Evolutionary conservation across 129 eudicot genomes (phyloP).

Genomic region (Arctium minus): DNA sequence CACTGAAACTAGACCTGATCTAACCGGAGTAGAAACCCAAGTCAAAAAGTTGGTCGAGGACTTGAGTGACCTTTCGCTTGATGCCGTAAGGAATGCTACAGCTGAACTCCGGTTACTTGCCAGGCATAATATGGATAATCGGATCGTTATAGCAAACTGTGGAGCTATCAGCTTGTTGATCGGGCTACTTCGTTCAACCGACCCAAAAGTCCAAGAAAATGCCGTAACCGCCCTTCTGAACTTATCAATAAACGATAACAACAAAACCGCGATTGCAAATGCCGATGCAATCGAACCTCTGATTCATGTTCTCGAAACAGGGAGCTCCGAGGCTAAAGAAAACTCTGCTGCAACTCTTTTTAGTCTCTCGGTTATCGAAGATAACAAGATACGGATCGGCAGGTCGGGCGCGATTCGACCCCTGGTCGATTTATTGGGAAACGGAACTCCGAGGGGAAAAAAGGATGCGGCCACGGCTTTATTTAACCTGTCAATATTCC

Average conservation of each 20-base stretch:
- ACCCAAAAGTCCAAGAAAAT: conserved; percentile 62
- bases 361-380: conserved; percentile 78
- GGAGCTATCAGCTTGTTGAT: conserved; percentile 68
- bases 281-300: conserved; percentile 82
- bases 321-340: conserved; percentile 83
- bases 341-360: conserved; percentile 94
- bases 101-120: conserved; percentile 71
- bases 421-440: conserved; percentile 75
- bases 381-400: conserved; percentile 75
- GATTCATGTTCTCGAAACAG: conserved; percentile 77
- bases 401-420: conserved; percentile 82
- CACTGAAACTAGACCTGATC: conserved; percentile 54
- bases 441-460: conserved; percentile 84
- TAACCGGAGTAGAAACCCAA: conserved; percentile 61
- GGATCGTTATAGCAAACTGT: conserved; percentile 65
- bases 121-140: conserved; percentile 77
- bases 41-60: conserved; percentile 59
- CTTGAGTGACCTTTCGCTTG: conserved; percentile 48
- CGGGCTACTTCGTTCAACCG: conserved; percentile 63
- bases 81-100: conserved; percentile 49
- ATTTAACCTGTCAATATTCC: conserved; percentile 74
- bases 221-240: conserved; percentile 90
- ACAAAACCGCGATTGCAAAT: conserved; percentile 70
- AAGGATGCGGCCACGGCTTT: conserved; percentile 91
- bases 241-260: conserved; percentile 80